Percentiles rank a stretch among this genome's conserved stretches.
phyloP scores from a whole-genome alignment of 2,329 filamentous ascomycete species.

The Colletotrichum caudatum region DNA sequence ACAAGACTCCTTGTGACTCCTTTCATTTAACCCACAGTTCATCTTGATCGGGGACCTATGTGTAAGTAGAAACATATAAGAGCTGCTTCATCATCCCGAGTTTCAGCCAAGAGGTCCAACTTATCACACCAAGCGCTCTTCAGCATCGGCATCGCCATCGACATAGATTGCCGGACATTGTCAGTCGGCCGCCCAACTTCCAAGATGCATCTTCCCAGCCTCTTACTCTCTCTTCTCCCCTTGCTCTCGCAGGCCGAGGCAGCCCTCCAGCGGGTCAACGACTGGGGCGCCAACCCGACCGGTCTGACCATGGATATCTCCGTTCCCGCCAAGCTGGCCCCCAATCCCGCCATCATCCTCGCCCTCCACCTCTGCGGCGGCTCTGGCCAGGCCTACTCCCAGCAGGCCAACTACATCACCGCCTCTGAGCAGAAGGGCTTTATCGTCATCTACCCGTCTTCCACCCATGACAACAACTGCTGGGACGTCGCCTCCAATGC shows the following conservation, averaged over 20 bases:
- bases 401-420: constrained; percentile 32
- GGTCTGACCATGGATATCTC: constrained; percentile 40
- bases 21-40: not conserved
- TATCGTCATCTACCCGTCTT: constrained; percentile 53
- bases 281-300: constrained; percentile 40
- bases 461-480: constrained; percentile 50
- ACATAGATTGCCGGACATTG: not conserved
- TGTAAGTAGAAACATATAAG: not conserved
- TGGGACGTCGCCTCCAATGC: constrained; percentile 62
- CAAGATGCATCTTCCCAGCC: constrained; percentile 12
- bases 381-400: constrained; percentile 31
- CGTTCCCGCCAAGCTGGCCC: constrained; percentile 28
- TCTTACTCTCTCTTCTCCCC: constrained; percentile 16
- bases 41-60: not conserved
- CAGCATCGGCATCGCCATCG: too few species aligned
- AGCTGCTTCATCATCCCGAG: not conserved
- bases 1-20: not conserved
- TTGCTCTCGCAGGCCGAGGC: constrained; percentile 4
- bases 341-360: constrained; percentile 36
- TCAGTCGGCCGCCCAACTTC: not conserved
- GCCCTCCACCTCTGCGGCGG: constrained; percentile 42
- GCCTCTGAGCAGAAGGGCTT: constrained; percentile 59
- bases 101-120: not conserved
- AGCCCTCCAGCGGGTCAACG: constrained; percentile 28
- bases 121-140: not conserved